Evolutionary conservation across 805 yeast genomes (phyloP), one percentile per base, ranked within the genome.

Genomic region (Zygosaccharomyces gambellarensis): DNA sequence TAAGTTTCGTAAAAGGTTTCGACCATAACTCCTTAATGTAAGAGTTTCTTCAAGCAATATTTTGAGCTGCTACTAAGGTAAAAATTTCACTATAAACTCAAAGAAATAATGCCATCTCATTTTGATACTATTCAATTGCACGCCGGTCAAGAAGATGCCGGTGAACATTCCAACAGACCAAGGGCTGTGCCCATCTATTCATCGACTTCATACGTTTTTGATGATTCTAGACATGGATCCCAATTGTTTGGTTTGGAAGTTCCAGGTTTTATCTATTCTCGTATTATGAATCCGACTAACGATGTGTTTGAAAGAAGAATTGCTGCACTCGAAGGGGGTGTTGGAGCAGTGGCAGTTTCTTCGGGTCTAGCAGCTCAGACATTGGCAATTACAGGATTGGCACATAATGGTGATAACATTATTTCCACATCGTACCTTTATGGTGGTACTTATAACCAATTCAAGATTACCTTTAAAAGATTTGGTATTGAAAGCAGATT

Each of bases 351-450:
- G 48, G 95, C 96, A 5, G 84, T 85, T 23, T 70, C 95, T 21
- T 90, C 97, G n/a, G 99, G 99, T 54, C 97, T 90, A 72, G 92
- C 97, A 47, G 97, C 98, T 25, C 97, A 90, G 69, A 81, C 89
- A 57, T 65, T 86, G 51, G 95, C 97, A 19, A 75, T 90, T 66
- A 77, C 87, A 31, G 88, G 88, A 49, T 76, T 90, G 59, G 95
- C 96, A 34, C 89, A 85, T 58, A 69, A 80, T 48, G 98, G 98
- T 60, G 96, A 89, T 66, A 94, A 94, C 73, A 79, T 92, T 58
- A 80, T 92, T 48, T 83, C 96, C 28, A 84, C 97, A 22, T 80
- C 95, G 5, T 88, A 67, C 74, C 75, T 92, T 54, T 92, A 94
- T 67, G 99, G 99, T 58, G 99, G 99, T 62, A 90, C 97, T 50